A percentile compares a stretch with the other conserved stretches of the same genome.
Evolutionary conservation across 352 stramenopile genomes (phyloP).

Genomic region (Phytophthora meadii): DNA sequence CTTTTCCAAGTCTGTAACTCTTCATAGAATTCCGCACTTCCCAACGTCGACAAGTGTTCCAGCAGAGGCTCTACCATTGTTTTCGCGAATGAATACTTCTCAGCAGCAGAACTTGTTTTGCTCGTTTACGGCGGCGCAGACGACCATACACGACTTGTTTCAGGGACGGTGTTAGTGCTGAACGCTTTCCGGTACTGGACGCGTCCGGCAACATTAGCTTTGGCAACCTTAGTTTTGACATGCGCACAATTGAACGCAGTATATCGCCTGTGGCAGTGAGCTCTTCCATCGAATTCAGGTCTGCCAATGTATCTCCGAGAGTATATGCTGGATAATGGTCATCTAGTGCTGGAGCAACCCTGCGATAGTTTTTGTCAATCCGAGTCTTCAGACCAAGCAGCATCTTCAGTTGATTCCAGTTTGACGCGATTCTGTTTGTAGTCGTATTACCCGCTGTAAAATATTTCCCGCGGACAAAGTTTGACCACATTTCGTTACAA

Average conservation of each 20-base stretch:
- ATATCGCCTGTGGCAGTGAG: not conserved
- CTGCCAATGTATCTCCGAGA: not conserved
- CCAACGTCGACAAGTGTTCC: conserved; percentile 1
- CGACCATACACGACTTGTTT: conserved; percentile 17
- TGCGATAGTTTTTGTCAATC: not conserved
- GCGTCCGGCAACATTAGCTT: not conserved
- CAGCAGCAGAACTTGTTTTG: conserved; percentile 9
- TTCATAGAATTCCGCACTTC: too few species aligned
- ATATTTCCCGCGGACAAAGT: too few species aligned
- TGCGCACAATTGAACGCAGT: not conserved
- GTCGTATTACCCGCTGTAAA: too few species aligned
- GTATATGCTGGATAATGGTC: conserved; percentile 16
- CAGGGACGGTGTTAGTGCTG: too few species aligned
- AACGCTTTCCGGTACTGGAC: not conserved
- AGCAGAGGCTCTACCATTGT: conserved; percentile 16
- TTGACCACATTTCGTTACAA: too few species aligned
- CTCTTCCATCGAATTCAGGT: not conserved
- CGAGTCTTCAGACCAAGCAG: too few species aligned
- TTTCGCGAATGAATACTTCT: conserved; percentile 18
- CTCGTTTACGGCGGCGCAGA: conserved; percentile 10
- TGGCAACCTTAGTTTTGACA: not conserved
- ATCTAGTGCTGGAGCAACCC: conserved; percentile 20
- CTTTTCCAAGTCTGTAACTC: too few species aligned
- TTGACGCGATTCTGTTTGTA: too few species aligned
- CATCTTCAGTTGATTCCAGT: too few species aligned